A percentile compares a stretch with the other conserved stretches of the same genome.
Conservation (phyloP, 1,284 basidiomycete genomes). For the Entoloma clypeatum region DNA sequence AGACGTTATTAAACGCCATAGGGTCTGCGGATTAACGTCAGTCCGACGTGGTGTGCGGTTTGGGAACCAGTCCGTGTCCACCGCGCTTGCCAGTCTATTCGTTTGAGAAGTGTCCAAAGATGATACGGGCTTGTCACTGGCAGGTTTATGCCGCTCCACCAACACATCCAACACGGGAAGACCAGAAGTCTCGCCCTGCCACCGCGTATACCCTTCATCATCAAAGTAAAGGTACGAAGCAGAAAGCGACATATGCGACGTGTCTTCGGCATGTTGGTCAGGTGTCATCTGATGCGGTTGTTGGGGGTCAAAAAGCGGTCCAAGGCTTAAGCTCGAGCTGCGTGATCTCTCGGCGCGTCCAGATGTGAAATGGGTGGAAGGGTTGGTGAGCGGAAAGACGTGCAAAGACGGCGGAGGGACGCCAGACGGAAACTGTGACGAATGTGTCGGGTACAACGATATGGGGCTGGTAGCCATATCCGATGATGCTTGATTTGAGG, state of each 20-base stretch:
- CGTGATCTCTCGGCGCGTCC: too few species aligned
- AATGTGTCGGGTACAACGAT: slow-evolving; percentile 49
- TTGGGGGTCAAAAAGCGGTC: slow-evolving; percentile 35
- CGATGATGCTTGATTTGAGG: slow-evolving; percentile 28
- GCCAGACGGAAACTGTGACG: slow-evolving; percentile 55
- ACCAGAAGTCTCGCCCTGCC: slow-evolving; percentile 89
- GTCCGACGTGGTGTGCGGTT: slow-evolving; percentile 69
- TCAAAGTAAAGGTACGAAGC: slow-evolving; percentile 80
- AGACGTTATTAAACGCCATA: slow-evolving; percentile 74
- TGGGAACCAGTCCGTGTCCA: slow-evolving; percentile 65
- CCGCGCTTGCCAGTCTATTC: slow-evolving; percentile 17
- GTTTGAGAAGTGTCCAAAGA: slow-evolving; percentile 14
- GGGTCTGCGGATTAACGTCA: slow-evolving; percentile 73
- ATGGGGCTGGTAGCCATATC: slow-evolving; percentile 44
- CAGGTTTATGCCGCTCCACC: slow-evolving; percentile 50
- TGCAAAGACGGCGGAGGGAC: slow-evolving; percentile 74
- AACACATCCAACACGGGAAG: slow-evolving; percentile 81
- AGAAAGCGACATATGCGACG: slow-evolving; percentile 56
- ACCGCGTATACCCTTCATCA: slow-evolving; percentile 77
- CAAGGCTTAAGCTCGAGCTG: too few species aligned
- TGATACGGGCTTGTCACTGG: slow-evolving; percentile 17
- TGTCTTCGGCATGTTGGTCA: slow-evolving; percentile 54
- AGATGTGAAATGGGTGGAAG: slow-evolving; percentile 75
- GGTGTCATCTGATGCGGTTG: slow-evolving; percentile 25
- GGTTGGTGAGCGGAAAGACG: slow-evolving; percentile 71